phyloP scores from a whole-genome alignment of 2,329 filamentous ascomycete species.

The Exophiala mesophila region DNA sequence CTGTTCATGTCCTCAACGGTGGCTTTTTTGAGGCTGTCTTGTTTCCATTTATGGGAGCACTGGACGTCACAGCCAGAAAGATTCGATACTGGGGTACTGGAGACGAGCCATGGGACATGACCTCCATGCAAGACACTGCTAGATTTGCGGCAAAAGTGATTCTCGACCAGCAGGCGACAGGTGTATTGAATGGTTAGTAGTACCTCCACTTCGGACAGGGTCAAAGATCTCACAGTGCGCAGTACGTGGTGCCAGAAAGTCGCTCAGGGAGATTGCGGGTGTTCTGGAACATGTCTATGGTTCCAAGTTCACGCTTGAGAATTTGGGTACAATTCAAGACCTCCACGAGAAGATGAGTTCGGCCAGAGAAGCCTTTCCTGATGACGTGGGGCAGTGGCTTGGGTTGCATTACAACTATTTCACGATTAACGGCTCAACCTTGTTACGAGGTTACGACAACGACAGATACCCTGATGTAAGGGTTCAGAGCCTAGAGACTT shows the following conservation, averaged over 20 bases:
- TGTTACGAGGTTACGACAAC: slow-evolving; percentile 1
- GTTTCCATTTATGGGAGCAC: slow-evolving; percentile 26
- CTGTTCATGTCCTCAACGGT: slow-evolving; percentile 39
- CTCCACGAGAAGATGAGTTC: slow-evolving; percentile 1
- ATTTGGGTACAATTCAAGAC: slow-evolving; percentile 1
- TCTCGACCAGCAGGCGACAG: slow-evolving; percentile 20
- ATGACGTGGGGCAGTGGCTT: slow-evolving; percentile 1
- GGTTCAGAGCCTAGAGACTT: not conserved
- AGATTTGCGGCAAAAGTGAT: slow-evolving; percentile 33
- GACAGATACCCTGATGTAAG: slow-evolving; percentile 1
- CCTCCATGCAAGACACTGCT: slow-evolving; percentile 36
- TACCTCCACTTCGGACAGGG: not conserved
- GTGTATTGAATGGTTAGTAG: not conserved
- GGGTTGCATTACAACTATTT: slow-evolving; percentile 7
- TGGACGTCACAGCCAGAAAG: slow-evolving; percentile 25
- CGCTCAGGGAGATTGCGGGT: slow-evolving; percentile 1
- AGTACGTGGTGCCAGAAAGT: slow-evolving; percentile 4
- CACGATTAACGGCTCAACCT: slow-evolving; percentile 4
- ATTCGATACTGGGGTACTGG: slow-evolving; percentile 36
- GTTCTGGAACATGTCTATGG: not conserved
- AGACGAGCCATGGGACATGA: slow-evolving; percentile 36
- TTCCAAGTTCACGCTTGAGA: not conserved
- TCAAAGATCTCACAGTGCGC: not conserved
- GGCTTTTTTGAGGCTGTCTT: slow-evolving; percentile 35
- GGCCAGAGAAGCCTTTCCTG: slow-evolving; percentile 1